Percentiles rank a stretch among this genome's conserved stretches.
Evolutionary conservation across 345 rosid species (phyloP).

Genomic region (Corymbia maculata): DNA sequence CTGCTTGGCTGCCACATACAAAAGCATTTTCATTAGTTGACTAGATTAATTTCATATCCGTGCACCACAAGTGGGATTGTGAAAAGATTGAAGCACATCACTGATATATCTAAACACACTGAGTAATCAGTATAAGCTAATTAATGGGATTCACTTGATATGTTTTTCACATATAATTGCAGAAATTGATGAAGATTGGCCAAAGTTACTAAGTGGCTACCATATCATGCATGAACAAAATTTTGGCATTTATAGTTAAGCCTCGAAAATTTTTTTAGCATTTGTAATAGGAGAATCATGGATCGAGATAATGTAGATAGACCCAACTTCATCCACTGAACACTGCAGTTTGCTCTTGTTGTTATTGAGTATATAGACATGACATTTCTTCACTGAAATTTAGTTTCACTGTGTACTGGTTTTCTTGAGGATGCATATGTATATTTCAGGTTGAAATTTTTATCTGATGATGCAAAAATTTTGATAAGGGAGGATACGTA

Average conservation of each 20-base stretch:
- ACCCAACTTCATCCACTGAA: background rate
- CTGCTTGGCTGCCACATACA: background rate
- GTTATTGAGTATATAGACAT: no score
- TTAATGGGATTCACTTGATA: no score
- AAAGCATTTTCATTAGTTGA: background rate
- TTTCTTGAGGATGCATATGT: no score
- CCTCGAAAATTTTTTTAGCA: background rate
- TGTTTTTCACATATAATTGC: no score
- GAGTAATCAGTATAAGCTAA: no score
- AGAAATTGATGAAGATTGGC: background rate
- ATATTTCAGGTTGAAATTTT: no score
- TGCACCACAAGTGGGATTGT: background rate
- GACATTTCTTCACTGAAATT: no score
- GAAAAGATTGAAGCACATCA: background rate
- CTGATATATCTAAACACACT: accelerated
- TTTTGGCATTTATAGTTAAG: no score
- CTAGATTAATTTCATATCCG: background rate
- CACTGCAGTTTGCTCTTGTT: background rate
- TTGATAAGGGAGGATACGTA: no score
- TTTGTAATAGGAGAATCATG: background rate
- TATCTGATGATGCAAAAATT: no score
- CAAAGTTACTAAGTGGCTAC: background rate
- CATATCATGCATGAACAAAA: no score
- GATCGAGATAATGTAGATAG: background rate
- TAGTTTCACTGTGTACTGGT: no score